Evolutionary conservation across 2,329 filamentous ascomycete genomes (phyloP).

Genomic region (Aspergillus tanneri): DNA sequence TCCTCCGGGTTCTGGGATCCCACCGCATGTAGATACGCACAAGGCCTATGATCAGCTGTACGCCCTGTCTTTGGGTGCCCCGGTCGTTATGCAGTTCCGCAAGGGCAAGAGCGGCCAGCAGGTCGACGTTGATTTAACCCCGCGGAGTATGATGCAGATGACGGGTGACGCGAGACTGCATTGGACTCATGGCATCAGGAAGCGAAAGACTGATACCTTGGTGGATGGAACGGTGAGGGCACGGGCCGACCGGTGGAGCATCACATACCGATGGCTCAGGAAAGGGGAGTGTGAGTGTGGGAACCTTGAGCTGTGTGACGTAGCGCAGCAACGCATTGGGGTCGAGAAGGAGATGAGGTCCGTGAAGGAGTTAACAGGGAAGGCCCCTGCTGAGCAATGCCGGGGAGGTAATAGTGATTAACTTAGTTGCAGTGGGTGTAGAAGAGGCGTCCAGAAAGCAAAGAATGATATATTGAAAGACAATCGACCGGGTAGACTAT

Average conservation of each 20-base stretch:
- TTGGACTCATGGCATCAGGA: constrained; percentile 58
- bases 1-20: constrained; percentile 59
- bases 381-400: not conserved
- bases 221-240: constrained; percentile 47
- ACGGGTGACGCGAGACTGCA: constrained; percentile 52
- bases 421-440: no score
- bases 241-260: constrained; percentile 53
- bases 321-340: constrained; percentile 48
- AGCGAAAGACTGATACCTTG: constrained; percentile 53
- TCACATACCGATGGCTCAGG: constrained; percentile 57
- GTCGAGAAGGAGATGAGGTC: constrained; percentile 51
- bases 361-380: constrained; percentile 10
- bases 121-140: constrained; percentile 49
- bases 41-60: constrained; percentile 43
- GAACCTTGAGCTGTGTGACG: constrained; percentile 52
- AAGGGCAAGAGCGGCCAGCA: constrained; percentile 29
- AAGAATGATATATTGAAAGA: no score
- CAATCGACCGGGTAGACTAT: no score
- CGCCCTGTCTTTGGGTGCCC: constrained; percentile 33
- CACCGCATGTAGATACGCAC: constrained; percentile 62
- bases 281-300: constrained; percentile 53
- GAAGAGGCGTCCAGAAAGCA: no score
- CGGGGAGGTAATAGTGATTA: no score
- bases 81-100: constrained; percentile 35
- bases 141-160: constrained; percentile 55